Conservation (phyloP, 108 stramenopile species). For the Discostella stelligeroides region DNA sequence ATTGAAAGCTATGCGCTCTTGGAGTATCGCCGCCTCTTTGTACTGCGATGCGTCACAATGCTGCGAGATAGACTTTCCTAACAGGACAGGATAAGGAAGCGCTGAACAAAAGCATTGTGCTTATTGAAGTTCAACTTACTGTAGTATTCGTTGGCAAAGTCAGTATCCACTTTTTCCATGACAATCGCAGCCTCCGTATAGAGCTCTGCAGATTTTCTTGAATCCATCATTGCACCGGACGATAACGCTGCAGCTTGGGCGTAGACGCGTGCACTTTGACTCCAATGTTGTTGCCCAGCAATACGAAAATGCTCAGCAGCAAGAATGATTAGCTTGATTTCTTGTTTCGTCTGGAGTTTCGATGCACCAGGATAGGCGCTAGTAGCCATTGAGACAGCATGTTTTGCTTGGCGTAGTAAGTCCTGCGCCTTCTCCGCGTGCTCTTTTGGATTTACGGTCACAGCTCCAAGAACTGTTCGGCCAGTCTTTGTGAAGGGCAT, state of each 20-base stretch:
- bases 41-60: slow-evolving; percentile 37
- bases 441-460: slow-evolving; percentile 9
- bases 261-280: slow-evolving; percentile 21
- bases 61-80: slow-evolving; percentile 24
- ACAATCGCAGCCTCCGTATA: slow-evolving; percentile 32
- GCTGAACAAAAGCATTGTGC: neutral
- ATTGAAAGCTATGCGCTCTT: slow-evolving; percentile 37
- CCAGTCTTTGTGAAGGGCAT: neutral
- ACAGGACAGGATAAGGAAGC: neutral
- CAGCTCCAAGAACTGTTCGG: slow-evolving; percentile 13
- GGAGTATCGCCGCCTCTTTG: slow-evolving; percentile 24
- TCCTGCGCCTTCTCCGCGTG: slow-evolving; percentile 11
- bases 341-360: slow-evolving; percentile 25
- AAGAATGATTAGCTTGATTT: slow-evolving; percentile 16
- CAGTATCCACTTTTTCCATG: slow-evolving; percentile 31
- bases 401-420: slow-evolving; percentile 18
- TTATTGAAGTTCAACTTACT: slow-evolving; percentile 5
- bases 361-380: slow-evolving; percentile 14
- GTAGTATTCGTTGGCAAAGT: slow-evolving; percentile 38
- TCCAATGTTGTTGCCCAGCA: slow-evolving; percentile 20
- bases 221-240: slow-evolving; percentile 26
- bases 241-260: slow-evolving; percentile 23
- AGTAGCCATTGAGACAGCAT: slow-evolving; percentile 11
- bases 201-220: slow-evolving; percentile 14
- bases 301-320: slow-evolving; percentile 43